Evolutionary conservation across 202 grass and related monocot species (phyloP).

Genomic region (Bolboschoenoplectus hybrid): DNA sequence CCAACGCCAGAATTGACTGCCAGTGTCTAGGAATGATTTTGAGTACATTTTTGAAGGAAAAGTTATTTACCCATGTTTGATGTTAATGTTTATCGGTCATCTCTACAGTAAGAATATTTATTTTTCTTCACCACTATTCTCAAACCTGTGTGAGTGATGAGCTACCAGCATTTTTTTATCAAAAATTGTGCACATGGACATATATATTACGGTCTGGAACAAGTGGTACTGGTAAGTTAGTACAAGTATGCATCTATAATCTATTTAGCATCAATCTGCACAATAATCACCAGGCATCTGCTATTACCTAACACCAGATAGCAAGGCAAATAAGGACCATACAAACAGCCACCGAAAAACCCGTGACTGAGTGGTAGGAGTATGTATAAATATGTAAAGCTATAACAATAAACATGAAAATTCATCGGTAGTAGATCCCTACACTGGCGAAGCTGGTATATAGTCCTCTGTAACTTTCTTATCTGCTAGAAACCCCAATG

Average conservation of each 20-base stretch:
- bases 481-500: conserved; percentile 62
- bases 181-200: not conserved
- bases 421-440: conserved; percentile 5
- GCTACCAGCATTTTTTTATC: not conserved
- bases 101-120: not conserved
- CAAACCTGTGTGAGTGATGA: not conserved
- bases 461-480: conserved; percentile 82
- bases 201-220: not conserved
- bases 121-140: not conserved
- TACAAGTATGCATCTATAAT: not conserved
- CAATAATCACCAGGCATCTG: not conserved
- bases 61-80: not conserved
- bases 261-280: not conserved
- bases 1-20: not conserved
- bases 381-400: conserved; percentile 15
- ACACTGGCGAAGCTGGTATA: conserved; percentile 47
- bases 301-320: not conserved
- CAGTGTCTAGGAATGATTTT: not conserved
- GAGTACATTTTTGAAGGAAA: not conserved
- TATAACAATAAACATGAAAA: conserved; percentile 4
- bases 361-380: not conserved
- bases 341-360: not conserved
- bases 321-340: not conserved
- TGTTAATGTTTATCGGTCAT: not conserved
- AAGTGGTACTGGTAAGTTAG: not conserved